Conservation (phyloP, 1,139 yeast genomes). For the Blastobotrys niveus region DNA sequence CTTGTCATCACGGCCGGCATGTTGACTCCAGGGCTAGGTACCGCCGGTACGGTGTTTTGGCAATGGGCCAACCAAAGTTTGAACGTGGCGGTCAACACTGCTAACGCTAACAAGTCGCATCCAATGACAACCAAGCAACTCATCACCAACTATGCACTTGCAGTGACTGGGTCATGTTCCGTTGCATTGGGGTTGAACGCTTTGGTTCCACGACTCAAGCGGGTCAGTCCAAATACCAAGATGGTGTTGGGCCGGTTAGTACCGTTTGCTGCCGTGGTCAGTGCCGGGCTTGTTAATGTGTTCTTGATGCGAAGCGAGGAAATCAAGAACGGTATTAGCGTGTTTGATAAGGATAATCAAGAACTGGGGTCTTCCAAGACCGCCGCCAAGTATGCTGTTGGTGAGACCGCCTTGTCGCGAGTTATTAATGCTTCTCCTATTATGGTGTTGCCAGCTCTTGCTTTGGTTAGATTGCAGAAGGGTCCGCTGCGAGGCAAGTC, state of each 20-base stretch:
- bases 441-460: slow-evolving; percentile 91
- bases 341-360: slow-evolving; percentile 55
- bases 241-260: slow-evolving; percentile 76
- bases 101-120: slow-evolving; percentile 92
- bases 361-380: slow-evolving; percentile 70
- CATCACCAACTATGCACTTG: slow-evolving; percentile 70
- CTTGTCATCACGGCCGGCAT: slow-evolving; percentile 94
- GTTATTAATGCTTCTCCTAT: slow-evolving; percentile 95
- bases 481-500: slow-evolving; percentile 52
- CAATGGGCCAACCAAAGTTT: slow-evolving; percentile 94
- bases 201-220: slow-evolving; percentile 72
- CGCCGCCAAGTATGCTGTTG: slow-evolving; percentile 90
- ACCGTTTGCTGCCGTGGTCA: slow-evolving; percentile 96
- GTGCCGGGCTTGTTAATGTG: slow-evolving; percentile 92
- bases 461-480: slow-evolving; percentile 70
- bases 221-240: slow-evolving; percentile 60
- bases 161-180: slow-evolving; percentile 90
- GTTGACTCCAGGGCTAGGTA: slow-evolving; percentile 90
- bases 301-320: slow-evolving; percentile 95
- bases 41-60: slow-evolving; percentile 91
- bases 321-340: slow-evolving; percentile 75
- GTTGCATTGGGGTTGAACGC: slow-evolving; percentile 92
- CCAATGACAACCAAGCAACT: slow-evolving; percentile 78
- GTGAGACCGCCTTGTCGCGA: slow-evolving; percentile 92
- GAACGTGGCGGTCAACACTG: slow-evolving; percentile 93